Evolutionary conservation across 2,329 filamentous ascomycete genomes (phyloP).

Genomic region (Phyllosticta paracitricarpa): DNA sequence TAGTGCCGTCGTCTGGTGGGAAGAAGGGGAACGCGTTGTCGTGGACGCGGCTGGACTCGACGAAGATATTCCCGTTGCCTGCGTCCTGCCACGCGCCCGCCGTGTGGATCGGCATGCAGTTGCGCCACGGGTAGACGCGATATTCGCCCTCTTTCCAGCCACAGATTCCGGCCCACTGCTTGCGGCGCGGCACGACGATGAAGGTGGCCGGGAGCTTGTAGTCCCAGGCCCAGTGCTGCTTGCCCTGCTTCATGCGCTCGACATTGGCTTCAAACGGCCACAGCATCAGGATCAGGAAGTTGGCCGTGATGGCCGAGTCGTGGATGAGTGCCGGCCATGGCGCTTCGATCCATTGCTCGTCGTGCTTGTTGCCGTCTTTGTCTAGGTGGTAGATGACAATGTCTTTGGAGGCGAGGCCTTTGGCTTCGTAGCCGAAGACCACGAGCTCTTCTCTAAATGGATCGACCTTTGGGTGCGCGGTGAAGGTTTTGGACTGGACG

Average conservation of each 20-base stretch:
- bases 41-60: slow-evolving; percentile 22
- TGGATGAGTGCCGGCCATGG: slow-evolving; percentile 21
- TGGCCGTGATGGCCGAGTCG: slow-evolving; percentile 22
- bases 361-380: slow-evolving; percentile 15
- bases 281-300: slow-evolving; percentile 20
- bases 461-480: slow-evolving; percentile 28
- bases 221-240: slow-evolving; percentile 23
- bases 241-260: slow-evolving; percentile 20
- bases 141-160: slow-evolving; percentile 12
- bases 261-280: slow-evolving; percentile 21
- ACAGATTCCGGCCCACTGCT: background rate
- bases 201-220: slow-evolving; percentile 17
- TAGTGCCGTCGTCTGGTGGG: slow-evolving; percentile 19
- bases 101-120: slow-evolving; percentile 26
- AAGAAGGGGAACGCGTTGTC: slow-evolving; percentile 29
- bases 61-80: slow-evolving; percentile 16
- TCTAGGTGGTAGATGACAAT: slow-evolving; percentile 24
- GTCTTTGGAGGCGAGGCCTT: slow-evolving; percentile 17
- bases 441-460: slow-evolving; percentile 24
- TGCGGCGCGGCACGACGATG: slow-evolving; percentile 17
- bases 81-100: slow-evolving; percentile 27
- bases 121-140: slow-evolving; percentile 13
- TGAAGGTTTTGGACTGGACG: slow-evolving; percentile 21
- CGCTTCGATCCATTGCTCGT: slow-evolving; percentile 21
- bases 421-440: slow-evolving; percentile 25